A percentile compares a stretch with the other conserved stretches of the same genome.
These are phyloP conservation scores for Alternaria viburni DNA, from an alignment of 2,329 filamentous ascomycete genomes.

Conservation along the genomic window DNA sequence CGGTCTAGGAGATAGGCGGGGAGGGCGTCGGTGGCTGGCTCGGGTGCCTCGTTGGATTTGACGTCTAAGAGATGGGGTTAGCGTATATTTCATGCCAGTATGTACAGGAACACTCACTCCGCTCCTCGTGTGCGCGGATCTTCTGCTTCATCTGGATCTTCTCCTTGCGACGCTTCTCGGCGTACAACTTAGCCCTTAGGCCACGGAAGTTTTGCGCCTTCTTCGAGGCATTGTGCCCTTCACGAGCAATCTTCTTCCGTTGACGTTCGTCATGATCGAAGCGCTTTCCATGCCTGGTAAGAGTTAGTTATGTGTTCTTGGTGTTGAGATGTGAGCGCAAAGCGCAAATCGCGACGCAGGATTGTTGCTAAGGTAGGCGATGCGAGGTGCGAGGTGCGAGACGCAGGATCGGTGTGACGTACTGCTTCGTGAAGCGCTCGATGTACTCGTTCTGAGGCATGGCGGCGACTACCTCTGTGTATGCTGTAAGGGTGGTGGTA, in stretches of 20 bases:
- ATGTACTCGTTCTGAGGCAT: constrained; percentile 82
- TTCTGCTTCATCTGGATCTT: constrained; percentile 64
- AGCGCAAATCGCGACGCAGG: background rate
- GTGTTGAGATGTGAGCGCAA: background rate
- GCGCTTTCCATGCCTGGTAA: constrained; percentile 45
- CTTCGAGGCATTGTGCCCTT: constrained; percentile 84
- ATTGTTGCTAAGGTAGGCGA: background rate
- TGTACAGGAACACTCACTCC: constrained; percentile 53
- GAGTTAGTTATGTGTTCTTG: constrained; percentile 19
- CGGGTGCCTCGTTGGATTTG: constrained; percentile 79
- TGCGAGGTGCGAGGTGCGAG: background rate
- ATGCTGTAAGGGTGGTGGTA: constrained; percentile 7
- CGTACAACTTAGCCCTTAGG: constrained; percentile 88
- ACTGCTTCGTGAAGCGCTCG: constrained; percentile 75
- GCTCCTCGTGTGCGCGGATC: constrained; percentile 91
- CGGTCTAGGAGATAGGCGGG: constrained; percentile 94
- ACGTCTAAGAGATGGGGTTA: constrained; percentile 66
- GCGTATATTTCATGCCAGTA: too few species aligned
- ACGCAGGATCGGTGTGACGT: constrained; percentile 41
- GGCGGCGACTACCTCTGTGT: constrained; percentile 15
- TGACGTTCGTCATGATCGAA: constrained; percentile 87
- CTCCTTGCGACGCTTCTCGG: constrained; percentile 76
- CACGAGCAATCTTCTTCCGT: constrained; percentile 86
- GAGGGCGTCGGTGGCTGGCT: constrained; percentile 80
- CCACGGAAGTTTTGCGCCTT: constrained; percentile 94